Evolutionary conservation across 2,329 filamentous ascomycete species (phyloP), one percentile per base, ranked within the genome.

Genomic region (Apiospora hydei): DNA sequence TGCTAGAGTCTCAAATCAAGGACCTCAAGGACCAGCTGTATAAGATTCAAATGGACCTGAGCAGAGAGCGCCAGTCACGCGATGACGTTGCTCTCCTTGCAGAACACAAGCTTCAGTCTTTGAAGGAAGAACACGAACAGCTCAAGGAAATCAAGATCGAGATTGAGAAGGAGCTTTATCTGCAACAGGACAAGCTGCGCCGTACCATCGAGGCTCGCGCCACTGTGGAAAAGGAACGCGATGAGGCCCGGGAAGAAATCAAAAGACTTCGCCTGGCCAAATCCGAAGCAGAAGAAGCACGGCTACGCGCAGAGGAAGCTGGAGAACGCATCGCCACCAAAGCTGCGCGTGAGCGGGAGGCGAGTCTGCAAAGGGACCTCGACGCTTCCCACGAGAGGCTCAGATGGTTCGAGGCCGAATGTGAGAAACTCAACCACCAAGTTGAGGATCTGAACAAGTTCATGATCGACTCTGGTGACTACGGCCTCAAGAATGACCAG

Each of bases 121-220:
- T 99, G 73, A 92, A 95, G 80, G 91, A 95, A 38, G 95, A 98
- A 75, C 97, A 91, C 77, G 92, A 97, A 69, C 89, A 90, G 46
- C 87, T 98, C 46, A 98, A 98, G 77, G 95, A 98, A 75, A 92
- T 94, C 41, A 99, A 99, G 82, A 98, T 98, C 77, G 97, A 92
- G 67, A 98, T 99, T 74, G 96, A 99, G 82, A 98, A 98, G 82
- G 96, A 98, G 82, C 92, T 99, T 81, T 98, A 98, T 80, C 92
- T 94, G 6, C 96, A 98, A 79, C 95, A 98, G 81, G 96, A 99
- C 79, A 93, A 94, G 14, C 88, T 98, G 66, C 91, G 96, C 49
- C 91, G 96, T 71, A 94, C 95, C 14, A 94, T 93, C 76, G 95
- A 98, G 81, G 92, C 94, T 67, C 90, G 94, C 44, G 88, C 91